These are phyloP conservation scores for Toxoplasma gondii DNA, from an alignment of 169 alveolate genomes.

Conservation along the genomic window DNA sequence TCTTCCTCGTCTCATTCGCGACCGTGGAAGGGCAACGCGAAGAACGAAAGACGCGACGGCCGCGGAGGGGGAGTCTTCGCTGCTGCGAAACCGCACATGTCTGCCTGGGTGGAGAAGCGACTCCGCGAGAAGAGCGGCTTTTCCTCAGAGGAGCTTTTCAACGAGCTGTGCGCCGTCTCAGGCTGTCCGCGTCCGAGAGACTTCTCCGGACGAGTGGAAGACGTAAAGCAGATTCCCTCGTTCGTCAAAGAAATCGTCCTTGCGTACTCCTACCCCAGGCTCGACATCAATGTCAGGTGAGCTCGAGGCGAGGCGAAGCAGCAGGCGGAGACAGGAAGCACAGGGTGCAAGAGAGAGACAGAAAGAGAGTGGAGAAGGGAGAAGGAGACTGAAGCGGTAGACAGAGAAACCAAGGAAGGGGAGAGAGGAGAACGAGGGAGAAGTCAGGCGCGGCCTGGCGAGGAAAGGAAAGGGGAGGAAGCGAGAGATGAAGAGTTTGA, in stretches of 20 bases:
- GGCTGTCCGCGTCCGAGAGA: neutral
- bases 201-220: neutral
- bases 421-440: neutral
- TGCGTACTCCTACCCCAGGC: slow-evolving; percentile 82
- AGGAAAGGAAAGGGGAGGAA: neutral
- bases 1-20: neutral
- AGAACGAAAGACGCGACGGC: slow-evolving; percentile 22
- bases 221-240: neutral
- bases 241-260: slow-evolving; percentile 78
- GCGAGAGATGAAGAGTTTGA: too few relatives aligned
- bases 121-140: neutral
- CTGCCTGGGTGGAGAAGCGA: neutral
- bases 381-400: neutral
- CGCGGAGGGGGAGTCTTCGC: neutral
- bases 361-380: neutral
- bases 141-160: slow-evolving; percentile 9
- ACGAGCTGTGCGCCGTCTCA: neutral
- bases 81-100: neutral
- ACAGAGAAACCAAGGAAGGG: too few relatives aligned
- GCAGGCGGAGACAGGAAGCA: neutral
- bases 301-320: neutral
- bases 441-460: neutral
- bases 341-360: neutral
- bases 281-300: slow-evolving; percentile 81
- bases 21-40: slow-evolving; percentile 23